Conservation (phyloP, 768 basidiomycete genomes). For the Phylloporus sp. region DNA sequence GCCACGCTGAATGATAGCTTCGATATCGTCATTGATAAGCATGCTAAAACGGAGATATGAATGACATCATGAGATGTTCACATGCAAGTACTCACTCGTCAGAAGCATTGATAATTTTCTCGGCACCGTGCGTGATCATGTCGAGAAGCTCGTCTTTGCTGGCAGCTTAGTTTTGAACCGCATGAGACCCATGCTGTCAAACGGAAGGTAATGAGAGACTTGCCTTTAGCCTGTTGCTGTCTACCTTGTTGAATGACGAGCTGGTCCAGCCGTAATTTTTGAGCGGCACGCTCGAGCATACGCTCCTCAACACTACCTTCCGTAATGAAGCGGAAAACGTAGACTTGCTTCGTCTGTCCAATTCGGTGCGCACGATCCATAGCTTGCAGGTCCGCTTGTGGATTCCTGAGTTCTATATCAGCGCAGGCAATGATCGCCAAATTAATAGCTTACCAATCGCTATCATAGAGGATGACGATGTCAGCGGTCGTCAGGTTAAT, state of each 20-base stretch:
- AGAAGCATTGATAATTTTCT: constrained; percentile 84
- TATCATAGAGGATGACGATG: constrained; percentile 92
- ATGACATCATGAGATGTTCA: not conserved
- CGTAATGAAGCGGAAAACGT: constrained; percentile 95
- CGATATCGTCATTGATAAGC: constrained; percentile 86
- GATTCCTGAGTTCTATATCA: constrained; percentile 63
- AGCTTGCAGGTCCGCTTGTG: constrained; percentile 97
- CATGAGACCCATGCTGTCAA: not conserved
- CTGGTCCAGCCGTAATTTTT: constrained; percentile 93
- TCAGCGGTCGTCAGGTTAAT: constrained; percentile 96
- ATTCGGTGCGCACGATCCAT: constrained; percentile 98
- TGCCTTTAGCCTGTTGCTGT: constrained; percentile 74
- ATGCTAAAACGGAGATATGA: constrained; percentile 39
- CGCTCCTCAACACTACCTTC: constrained; percentile 95
- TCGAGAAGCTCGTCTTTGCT: constrained; percentile 95
- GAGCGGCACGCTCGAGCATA: constrained; percentile 91
- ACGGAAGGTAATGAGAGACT: constrained; percentile 13
- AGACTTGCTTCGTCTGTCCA: constrained; percentile 96
- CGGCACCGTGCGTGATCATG: constrained; percentile 98
- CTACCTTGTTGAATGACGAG: constrained; percentile 96
- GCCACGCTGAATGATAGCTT: constrained; percentile 86
- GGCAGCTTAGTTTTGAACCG: constrained; percentile 50
- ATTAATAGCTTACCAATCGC: constrained; percentile 82
- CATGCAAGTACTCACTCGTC: constrained; percentile 53
- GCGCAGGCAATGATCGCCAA: not conserved